Evolutionary conservation across 768 basidiomycete genomes (phyloP), one percentile per base, ranked within the genome.

Genomic region (Termitomyces sp.): DNA sequence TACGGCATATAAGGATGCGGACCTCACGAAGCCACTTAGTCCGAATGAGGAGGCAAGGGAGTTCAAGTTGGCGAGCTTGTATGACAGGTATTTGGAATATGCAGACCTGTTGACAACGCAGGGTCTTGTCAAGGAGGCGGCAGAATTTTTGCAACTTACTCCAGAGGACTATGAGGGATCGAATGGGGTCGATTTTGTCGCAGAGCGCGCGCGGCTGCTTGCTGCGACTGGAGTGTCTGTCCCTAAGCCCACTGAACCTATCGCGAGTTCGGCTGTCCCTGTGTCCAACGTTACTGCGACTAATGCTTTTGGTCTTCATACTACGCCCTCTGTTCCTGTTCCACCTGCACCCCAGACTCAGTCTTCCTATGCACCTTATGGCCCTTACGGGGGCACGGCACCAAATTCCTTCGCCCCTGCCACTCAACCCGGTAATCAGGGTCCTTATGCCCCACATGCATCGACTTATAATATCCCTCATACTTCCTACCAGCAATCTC

Each of bases 11-110:
- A 75, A 81, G 60, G 92, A 94, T 64, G 70, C 72, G 15, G 94
- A 95, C 59, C 76, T 98, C 38, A 66, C 70, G 1, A 65, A 70
- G 49, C 63, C 69, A 1, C 58, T 71, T 0, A 67, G 76, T 2
- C 67, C 70, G 10, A 72, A 76, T 28, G 76, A 75, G 4, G 75
- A 80, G 45, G 71, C 76, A 4, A 81, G 86, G 68, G 76, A 83
- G 1, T 98, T 88, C 79, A 94, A 92, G 71, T 80, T 98, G 17
- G 84, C 91, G 0, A 77, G 75, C 9, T 72, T 99, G 47, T 98
- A 99, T 66, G 94, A 98, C 66, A 82, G 88, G 14, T 98, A 97
- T 75, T 85, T 91, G 65, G 97, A 98, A 70, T 99, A 98, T 64
- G 94, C 96, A 3, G 92, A 97, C 61, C 74, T 98, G 51, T 79